These are phyloP conservation scores for Sinapis alba DNA, from an alignment of 441 rosid species.

Conservation along the genomic window DNA sequence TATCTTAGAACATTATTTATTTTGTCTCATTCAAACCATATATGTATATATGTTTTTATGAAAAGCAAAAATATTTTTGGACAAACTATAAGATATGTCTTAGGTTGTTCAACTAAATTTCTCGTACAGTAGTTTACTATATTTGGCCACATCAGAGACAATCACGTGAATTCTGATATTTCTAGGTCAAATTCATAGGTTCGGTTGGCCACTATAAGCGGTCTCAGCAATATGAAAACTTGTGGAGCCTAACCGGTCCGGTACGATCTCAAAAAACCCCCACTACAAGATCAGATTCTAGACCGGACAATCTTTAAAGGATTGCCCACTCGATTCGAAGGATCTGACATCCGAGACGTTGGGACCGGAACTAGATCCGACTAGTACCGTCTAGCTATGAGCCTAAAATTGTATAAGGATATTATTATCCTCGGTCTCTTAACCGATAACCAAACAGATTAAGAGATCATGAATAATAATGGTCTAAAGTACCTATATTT, in stretches of 20 bases:
- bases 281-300: conserved; percentile 34
- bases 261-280: conserved; percentile 29
- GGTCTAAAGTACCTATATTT: no score
- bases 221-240: conserved; percentile 8
- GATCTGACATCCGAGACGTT: no score
- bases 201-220: conserved; percentile 25
- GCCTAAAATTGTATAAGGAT: no score
- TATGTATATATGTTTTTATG: background rate
- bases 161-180: conserved; percentile 31
- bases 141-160: conserved; percentile 27
- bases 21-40: conserved; percentile 6
- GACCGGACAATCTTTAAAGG: conserved; percentile 34
- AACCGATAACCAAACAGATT: no score
- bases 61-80: background rate
- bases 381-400: no score
- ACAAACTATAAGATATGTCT: conserved; percentile 23
- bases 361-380: no score
- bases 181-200: conserved; percentile 15
- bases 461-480: no score
- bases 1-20: background rate
- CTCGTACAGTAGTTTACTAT: conserved; percentile 23
- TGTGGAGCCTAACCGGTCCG: conserved; percentile 32
- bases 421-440: no score
- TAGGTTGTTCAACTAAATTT: conserved; percentile 31
- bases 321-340: conserved; percentile 13